Evolutionary conservation across 2,329 filamentous ascomycete species (phyloP).

Genomic region (Zopfia rhizophila): DNA sequence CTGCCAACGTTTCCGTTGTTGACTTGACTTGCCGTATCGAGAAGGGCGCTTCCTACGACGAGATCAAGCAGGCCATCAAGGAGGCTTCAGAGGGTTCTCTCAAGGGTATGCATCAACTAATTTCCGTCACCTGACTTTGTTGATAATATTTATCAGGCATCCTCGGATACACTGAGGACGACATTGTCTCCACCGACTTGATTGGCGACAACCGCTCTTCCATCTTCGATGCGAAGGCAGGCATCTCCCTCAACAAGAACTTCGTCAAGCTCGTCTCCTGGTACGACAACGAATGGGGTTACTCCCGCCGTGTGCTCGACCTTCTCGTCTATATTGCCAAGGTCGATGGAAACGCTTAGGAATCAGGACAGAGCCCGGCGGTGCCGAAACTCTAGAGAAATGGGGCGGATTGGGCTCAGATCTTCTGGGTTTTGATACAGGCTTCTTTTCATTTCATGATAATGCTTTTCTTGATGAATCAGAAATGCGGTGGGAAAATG

Average conservation of each 20-base stretch:
- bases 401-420: too few relatives aligned
- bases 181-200: constrained; percentile 92
- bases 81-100: constrained; percentile 82
- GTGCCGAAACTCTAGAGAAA: constrained; percentile 45
- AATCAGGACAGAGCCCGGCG: constrained; percentile 50
- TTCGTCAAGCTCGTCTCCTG: constrained; percentile 98
- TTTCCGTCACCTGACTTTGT: constrained; percentile 3
- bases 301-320: constrained; percentile 81
- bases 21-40: constrained; percentile 94
- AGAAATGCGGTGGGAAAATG: too few relatives aligned
- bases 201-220: constrained; percentile 93
- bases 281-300: constrained; percentile 99
- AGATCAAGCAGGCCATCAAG: constrained; percentile 93
- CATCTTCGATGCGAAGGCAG: constrained; percentile 99
- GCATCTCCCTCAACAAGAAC: constrained; percentile 98
- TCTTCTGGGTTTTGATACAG: too few relatives aligned
- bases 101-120: constrained; percentile 72
- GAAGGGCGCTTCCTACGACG: constrained; percentile 86
- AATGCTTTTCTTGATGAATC: too few relatives aligned
- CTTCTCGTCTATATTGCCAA: constrained; percentile 59
- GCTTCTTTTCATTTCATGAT: too few relatives aligned
- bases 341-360: constrained; percentile 56
- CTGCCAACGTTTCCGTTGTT: constrained; percentile 98
- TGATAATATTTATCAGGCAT: constrained; percentile 69
- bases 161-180: constrained; percentile 95